phyloP scores from a whole-genome alignment of 1,284 basidiomycete species.

The Anthracocystis walkeri region DNA sequence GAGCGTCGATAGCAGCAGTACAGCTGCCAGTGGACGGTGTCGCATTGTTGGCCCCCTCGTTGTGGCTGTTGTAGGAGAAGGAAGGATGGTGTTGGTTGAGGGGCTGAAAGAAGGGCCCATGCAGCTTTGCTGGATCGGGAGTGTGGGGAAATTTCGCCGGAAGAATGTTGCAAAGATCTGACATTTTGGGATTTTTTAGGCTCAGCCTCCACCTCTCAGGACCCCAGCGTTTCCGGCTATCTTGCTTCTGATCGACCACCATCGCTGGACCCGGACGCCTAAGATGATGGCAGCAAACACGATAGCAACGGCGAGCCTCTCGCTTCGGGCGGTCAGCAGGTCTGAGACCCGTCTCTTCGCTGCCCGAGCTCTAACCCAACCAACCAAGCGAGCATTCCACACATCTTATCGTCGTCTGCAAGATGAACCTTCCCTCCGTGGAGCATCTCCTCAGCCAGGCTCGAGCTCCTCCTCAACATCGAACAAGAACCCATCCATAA shows the following conservation, averaged over 20 bases:
- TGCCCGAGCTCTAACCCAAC: background rate
- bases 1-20: conserved; percentile 22
- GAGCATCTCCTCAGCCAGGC: background rate
- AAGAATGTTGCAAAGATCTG: background rate
- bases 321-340: background rate
- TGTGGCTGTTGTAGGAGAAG: too few species aligned
- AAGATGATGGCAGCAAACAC: conserved; percentile 6
- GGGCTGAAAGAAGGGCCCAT: background rate
- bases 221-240: background rate
- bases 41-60: conserved; percentile 13
- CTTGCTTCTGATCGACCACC: background rate
- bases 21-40: conserved; percentile 10
- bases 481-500: background rate
- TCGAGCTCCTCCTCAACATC: conserved; percentile 17
- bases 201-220: background rate
- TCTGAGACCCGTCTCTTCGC: background rate
- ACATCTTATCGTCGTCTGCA: conserved; percentile 13
- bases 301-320: background rate
- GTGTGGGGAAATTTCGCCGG: background rate
- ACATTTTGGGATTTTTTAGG: background rate
- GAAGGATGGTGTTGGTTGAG: background rate
- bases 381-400: conserved; percentile 5
- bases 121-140: background rate
- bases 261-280: background rate
- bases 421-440: background rate